Conservation (phyloP, 2,329 filamentous ascomycete genomes). For the Colletotrichum gloeosporioides region DNA sequence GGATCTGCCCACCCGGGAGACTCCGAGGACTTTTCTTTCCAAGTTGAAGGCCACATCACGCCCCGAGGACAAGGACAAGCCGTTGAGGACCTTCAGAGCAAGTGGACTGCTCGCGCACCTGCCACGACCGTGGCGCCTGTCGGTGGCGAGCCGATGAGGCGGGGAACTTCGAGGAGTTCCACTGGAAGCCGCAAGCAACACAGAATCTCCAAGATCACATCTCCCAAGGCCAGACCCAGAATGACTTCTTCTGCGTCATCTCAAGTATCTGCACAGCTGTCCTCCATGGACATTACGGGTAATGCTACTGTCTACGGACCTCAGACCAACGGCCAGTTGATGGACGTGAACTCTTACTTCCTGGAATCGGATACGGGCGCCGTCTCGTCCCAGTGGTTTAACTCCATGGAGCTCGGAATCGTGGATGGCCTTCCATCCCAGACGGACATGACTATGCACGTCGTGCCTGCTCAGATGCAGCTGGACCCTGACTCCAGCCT, state of each 20-base stretch:
- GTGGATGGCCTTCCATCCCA: constrained; percentile 48
- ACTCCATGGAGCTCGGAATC: constrained; percentile 51
- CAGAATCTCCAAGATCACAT: constrained; percentile 45
- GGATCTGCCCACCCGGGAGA: constrained; percentile 57
- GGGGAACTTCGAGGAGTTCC: constrained; percentile 49
- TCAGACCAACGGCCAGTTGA: constrained; percentile 41
- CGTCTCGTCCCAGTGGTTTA: constrained; percentile 55
- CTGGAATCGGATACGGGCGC: constrained; percentile 54
- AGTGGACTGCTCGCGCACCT: constrained; percentile 51
- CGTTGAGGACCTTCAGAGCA: constrained; percentile 51
- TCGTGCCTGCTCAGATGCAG: constrained; percentile 62
- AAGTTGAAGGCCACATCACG: constrained; percentile 52
- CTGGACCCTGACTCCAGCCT: constrained; percentile 57
- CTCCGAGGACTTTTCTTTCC: constrained; percentile 60
- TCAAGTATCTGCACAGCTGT: constrained; percentile 53
- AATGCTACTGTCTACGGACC: constrained; percentile 49
- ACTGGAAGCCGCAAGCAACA: constrained; percentile 50
- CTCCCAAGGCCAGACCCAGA: constrained; percentile 47
- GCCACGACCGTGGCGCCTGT: constrained; percentile 31
- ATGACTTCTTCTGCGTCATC: constrained; percentile 50
- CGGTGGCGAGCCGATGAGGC: constrained; percentile 48
- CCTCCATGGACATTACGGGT: constrained; percentile 58
- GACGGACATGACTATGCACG: constrained; percentile 53
- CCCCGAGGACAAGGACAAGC: constrained; percentile 55
- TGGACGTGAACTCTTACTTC: constrained; percentile 57